Percentiles rank a stretch among this genome's conserved stretches.
Conservation (phyloP, 768 basidiomycete species). For the Agrocybe pediades region DNA sequence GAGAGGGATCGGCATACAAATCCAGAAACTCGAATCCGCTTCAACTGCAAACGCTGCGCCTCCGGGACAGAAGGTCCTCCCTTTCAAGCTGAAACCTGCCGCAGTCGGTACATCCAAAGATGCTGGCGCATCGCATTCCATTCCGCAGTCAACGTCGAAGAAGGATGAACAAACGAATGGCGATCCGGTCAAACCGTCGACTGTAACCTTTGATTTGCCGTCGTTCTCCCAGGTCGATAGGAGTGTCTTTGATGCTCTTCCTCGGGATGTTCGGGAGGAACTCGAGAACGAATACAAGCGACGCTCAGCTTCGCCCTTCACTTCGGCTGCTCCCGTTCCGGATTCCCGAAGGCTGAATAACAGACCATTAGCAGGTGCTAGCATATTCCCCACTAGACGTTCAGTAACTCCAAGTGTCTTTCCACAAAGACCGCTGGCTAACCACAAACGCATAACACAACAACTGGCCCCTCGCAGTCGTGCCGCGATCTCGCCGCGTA, state of each 20-base stretch:
- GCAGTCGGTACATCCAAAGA: constrained; percentile 16
- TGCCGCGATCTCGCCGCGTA: constrained; percentile 35
- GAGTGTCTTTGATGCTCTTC: constrained; percentile 70
- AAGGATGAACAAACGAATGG: constrained; percentile 5
- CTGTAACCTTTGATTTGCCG: constrained; percentile 47
- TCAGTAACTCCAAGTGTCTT: constrained; percentile 30
- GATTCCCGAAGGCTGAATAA: background rate
- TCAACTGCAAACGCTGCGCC: constrained; percentile 32
- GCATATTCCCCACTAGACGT: constrained; percentile 3
- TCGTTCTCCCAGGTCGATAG: constrained; percentile 78
- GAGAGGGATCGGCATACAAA: constrained; percentile 90
- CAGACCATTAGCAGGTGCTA: background rate
- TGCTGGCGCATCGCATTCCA: background rate
- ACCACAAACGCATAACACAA: constrained; percentile 60
- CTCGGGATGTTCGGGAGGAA: constrained; percentile 68
- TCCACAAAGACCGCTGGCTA: constrained; percentile 26
- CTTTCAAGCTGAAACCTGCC: constrained; percentile 45
- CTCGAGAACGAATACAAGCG: constrained; percentile 67
- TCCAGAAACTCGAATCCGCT: constrained; percentile 79
- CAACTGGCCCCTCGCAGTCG: constrained; percentile 63
- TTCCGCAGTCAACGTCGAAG: constrained; percentile 12
- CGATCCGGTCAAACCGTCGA: constrained; percentile 20
- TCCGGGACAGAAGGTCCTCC: constrained; percentile 60
- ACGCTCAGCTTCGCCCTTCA: constrained; percentile 53
- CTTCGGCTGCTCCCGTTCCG: constrained; percentile 16